These are phyloP conservation scores for Jimgerdemannia lactiflua DNA, from an alignment of 192 early-diverging fungal genomes.

Conservation along the genomic window DNA sequence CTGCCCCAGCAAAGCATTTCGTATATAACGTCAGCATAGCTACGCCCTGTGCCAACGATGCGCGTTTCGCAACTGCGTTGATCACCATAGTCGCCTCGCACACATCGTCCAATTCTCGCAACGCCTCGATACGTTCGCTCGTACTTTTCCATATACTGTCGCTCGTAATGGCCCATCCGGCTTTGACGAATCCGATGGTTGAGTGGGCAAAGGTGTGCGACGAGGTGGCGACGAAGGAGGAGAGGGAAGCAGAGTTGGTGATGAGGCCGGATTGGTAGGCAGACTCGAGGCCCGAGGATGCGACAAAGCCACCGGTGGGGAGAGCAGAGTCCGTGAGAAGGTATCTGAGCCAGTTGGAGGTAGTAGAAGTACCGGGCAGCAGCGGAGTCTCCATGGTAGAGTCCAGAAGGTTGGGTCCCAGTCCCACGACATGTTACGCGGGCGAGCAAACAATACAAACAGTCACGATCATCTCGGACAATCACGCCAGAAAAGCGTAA, in stretches of 20 bases:
- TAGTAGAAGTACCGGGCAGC: background rate
- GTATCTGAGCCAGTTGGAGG: slow-evolving; percentile 68
- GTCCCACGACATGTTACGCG: too few species aligned
- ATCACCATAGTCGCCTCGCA: slow-evolving; percentile 34
- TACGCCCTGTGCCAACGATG: slow-evolving; percentile 65
- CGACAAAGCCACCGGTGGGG: slow-evolving; percentile 94
- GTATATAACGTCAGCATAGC: slow-evolving; percentile 63
- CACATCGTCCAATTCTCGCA: slow-evolving; percentile 22
- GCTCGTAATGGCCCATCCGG: slow-evolving; percentile 33
- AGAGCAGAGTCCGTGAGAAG: slow-evolving; percentile 90
- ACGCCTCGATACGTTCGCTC: slow-evolving; percentile 15
- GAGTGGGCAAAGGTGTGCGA: slow-evolving; percentile 69
- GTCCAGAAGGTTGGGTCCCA: background rate
- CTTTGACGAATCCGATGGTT: slow-evolving; percentile 67
- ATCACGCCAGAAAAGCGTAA: too few species aligned
- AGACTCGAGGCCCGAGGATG: slow-evolving; percentile 89
- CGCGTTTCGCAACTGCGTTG: slow-evolving; percentile 64
- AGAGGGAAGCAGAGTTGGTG: slow-evolving; percentile 25
- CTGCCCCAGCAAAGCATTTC: slow-evolving; percentile 51
- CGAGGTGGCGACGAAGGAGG: slow-evolving; percentile 52
- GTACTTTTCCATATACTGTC: slow-evolving; percentile 1
- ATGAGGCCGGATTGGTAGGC: slow-evolving; percentile 69
- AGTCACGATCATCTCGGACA: too few species aligned
- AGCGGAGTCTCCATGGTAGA: background rate
- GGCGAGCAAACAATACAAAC: too few species aligned